Evolutionary conservation across 495 filamentous ascomycete genomes (phyloP).

Genomic region (Alectoria sarmentosa): DNA sequence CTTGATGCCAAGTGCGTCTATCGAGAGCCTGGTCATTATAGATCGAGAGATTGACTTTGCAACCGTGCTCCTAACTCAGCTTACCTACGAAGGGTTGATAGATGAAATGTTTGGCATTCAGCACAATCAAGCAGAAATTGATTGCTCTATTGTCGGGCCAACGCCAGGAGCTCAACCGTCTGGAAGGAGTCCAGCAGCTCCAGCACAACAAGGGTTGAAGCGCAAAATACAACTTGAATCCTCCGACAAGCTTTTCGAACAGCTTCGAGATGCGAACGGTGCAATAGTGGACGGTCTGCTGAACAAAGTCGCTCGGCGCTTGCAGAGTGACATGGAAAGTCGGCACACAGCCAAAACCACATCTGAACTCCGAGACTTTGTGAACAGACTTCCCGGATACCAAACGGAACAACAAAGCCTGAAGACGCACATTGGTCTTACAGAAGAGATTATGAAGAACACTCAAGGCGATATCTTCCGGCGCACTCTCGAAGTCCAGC

Average conservation of each 20-base stretch:
- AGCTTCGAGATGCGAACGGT: constrained; percentile 89
- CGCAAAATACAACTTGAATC: constrained; percentile 86
- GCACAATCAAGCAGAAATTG: constrained; percentile 85
- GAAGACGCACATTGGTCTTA: constrained; percentile 82
- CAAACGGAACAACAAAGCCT: constrained; percentile 90
- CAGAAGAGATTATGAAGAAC: constrained; percentile 89
- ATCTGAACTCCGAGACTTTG: constrained; percentile 85
- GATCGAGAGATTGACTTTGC: constrained; percentile 92
- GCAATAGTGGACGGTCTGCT: constrained; percentile 83
- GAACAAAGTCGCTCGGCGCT: constrained; percentile 82
- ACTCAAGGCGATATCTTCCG: constrained; percentile 84
- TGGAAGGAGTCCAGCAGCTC: constrained; percentile 45
- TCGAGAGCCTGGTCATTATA: constrained; percentile 88
- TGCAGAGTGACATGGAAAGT: constrained; percentile 82
- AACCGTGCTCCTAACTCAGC: constrained; percentile 82
- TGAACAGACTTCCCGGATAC: constrained; percentile 82
- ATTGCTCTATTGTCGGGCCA: constrained; percentile 79
- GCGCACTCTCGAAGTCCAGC: constrained; percentile 84
- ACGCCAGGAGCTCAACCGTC: constrained; percentile 51
- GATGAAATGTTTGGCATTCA: constrained; percentile 91
- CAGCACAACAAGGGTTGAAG: constrained; percentile 60
- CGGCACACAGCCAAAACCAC: constrained; percentile 85
- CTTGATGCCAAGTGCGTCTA: constrained; percentile 76
- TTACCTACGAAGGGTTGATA: constrained; percentile 95
- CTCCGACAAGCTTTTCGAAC: constrained; percentile 81